A percentile compares a stretch with the other conserved stretches of the same genome.
phyloP scores from a whole-genome alignment of 345 rosid genomes.

The Bruguiera gymnorhiza region DNA sequence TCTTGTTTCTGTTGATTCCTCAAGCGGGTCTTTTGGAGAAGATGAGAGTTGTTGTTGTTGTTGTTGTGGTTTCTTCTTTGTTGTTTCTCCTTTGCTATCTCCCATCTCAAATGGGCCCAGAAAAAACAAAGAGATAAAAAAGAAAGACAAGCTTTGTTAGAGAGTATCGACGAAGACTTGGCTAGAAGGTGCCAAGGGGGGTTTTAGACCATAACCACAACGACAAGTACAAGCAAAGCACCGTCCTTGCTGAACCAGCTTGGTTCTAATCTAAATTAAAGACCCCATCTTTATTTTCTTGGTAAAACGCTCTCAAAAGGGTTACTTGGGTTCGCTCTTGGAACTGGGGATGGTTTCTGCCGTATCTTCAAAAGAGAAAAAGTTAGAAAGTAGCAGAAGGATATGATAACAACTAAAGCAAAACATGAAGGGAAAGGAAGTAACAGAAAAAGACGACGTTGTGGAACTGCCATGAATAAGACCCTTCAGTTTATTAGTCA shows the following conservation, averaged over 20 bases:
- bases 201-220: slow-evolving; percentile 14
- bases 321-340: not conserved
- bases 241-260: slow-evolving; percentile 19
- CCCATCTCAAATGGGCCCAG: slow-evolving; percentile 49
- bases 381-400: slow-evolving; percentile 15
- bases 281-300: not conserved
- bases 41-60: slow-evolving; percentile 32
- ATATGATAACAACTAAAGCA: slow-evolving; percentile 5
- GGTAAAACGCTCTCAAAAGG: not conserved
- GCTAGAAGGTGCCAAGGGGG: not conserved
- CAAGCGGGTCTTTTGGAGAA: slow-evolving; percentile 52
- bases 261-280: not conserved
- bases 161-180: too few species aligned
- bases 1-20: slow-evolving; percentile 43
- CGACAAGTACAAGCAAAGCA: slow-evolving; percentile 17
- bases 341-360: not conserved
- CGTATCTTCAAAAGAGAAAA: slow-evolving; percentile 22
- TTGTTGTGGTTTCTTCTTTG: slow-evolving; percentile 46
- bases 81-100: slow-evolving; percentile 51
- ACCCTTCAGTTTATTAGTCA: slow-evolving; percentile 38
- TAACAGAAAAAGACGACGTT: slow-evolving; percentile 24
- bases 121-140: not conserved
- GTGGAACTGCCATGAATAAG: slow-evolving; percentile 54
- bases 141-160: not conserved
- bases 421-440: slow-evolving; percentile 8